Evolutionary conservation across 2,329 filamentous ascomycete species (phyloP).

Genomic region (Microcera coccophila): DNA sequence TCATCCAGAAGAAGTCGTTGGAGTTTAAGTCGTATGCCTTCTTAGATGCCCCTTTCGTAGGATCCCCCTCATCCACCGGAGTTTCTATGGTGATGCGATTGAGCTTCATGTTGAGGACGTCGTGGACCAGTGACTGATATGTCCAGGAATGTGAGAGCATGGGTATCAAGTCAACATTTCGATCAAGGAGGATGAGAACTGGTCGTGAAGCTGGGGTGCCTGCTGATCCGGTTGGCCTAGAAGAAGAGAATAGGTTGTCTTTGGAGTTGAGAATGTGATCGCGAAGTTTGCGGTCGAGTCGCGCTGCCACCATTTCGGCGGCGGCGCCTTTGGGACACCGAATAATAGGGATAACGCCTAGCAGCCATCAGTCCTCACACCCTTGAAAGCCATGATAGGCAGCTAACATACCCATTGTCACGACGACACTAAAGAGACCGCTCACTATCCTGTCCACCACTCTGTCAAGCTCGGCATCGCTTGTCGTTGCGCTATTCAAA

Average conservation of each 20-base stretch:
- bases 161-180: constrained; percentile 90
- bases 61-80: constrained; percentile 71
- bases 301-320: constrained; percentile 89
- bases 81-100: constrained; percentile 93
- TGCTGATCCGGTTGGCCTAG: constrained; percentile 52
- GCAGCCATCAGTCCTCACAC: constrained; percentile 6
- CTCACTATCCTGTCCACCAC: constrained; percentile 90
- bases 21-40: constrained; percentile 86
- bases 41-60: constrained; percentile 71
- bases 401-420: constrained; percentile 92
- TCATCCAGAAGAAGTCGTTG: constrained; percentile 94
- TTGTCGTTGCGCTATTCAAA: constrained; percentile 89
- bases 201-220: constrained; percentile 72
- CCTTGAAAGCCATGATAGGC: not conserved
- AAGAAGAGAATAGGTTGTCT: constrained; percentile 85
- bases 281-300: constrained; percentile 89
- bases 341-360: constrained; percentile 90
- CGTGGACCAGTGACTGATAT: constrained; percentile 78
- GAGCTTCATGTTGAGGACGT: constrained; percentile 57
- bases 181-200: constrained; percentile 87
- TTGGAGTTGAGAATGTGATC: constrained; percentile 98
- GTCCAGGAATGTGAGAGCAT: constrained; percentile 94
- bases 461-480: constrained; percentile 82
- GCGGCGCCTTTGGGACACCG: constrained; percentile 88
- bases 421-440: constrained; percentile 93